Conservation (phyloP, 768 basidiomycete species). For the Serendipita vermifera region DNA sequence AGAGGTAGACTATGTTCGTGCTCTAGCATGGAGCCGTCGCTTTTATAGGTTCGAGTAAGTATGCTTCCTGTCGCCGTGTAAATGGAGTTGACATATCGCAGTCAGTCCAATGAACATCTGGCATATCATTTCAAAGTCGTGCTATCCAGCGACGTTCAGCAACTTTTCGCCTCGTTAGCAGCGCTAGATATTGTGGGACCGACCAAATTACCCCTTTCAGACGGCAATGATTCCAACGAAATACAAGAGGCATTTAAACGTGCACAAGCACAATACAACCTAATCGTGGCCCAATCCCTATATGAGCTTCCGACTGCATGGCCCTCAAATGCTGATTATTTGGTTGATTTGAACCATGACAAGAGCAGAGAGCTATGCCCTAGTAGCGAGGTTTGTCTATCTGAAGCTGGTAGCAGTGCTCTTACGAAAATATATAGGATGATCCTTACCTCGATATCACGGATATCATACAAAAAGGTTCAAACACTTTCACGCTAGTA, state of each 20-base stretch:
- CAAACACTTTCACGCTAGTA: not conserved
- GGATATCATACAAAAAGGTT: not conserved
- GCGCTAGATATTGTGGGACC: not conserved
- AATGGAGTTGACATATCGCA: too few species aligned
- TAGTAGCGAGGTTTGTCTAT: not conserved
- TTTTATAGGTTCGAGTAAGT: too few species aligned
- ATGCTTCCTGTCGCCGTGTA: too few species aligned
- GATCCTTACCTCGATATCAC: not conserved
- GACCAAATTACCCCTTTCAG: not conserved
- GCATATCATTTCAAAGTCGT: slow-evolving; percentile 2
- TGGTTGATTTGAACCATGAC: not conserved
- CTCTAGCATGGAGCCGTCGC: too few species aligned
- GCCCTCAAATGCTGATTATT: not conserved
- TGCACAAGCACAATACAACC: not conserved
- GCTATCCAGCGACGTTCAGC: not conserved
- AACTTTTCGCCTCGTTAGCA: not conserved
- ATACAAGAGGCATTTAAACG: too few species aligned
- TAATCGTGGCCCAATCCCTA: not conserved
- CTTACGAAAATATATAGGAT: not conserved
- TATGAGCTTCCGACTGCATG: not conserved
- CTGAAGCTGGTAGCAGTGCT: not conserved
- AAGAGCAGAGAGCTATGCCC: not conserved
- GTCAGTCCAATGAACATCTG: too few species aligned
- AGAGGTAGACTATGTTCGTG: too few species aligned
- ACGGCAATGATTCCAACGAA: not conserved